A percentile compares a stretch with the other conserved stretches of the same genome.
Evolutionary conservation across 257 asterid species (phyloP).

Genomic region (Solanum bukasovii): DNA sequence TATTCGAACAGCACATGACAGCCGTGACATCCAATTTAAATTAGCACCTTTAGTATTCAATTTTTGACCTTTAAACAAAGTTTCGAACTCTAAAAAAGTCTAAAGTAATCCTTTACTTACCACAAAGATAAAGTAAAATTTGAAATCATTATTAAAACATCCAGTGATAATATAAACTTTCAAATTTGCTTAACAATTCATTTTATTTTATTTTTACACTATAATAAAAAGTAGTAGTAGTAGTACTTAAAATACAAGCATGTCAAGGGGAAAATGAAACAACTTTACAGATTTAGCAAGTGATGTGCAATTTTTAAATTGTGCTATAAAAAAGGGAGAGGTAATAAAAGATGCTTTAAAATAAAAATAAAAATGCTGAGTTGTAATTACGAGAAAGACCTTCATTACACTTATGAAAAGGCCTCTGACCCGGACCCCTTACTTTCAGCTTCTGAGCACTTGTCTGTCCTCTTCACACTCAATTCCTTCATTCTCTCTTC

Average conservation of each 20-base stretch:
- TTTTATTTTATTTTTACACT: not conserved
- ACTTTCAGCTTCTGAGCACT: slow-evolving; percentile 35
- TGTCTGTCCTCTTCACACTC: slow-evolving; percentile 27
- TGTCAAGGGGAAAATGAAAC: not conserved
- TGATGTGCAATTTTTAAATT: not conserved
- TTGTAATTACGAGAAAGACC: slow-evolving; percentile 12
- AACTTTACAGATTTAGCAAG: slow-evolving; percentile 7
- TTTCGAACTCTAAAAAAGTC: not conserved
- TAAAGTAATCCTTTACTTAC: not conserved
- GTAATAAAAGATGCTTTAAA: not conserved
- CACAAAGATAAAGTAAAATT: not conserved
- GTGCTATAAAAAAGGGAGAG: not conserved
- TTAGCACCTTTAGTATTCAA: not conserved
- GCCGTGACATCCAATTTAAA: not conserved
- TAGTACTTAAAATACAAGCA: not conserved
- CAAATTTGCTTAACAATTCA: not conserved
- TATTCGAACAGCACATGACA: slow-evolving; percentile 6
- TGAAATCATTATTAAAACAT: not conserved
- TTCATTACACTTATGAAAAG: slow-evolving; percentile 50
- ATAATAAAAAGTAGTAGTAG: not conserved
- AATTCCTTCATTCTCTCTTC: slow-evolving; percentile 10
- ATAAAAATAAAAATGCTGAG: not conserved
- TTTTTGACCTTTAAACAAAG: not conserved
- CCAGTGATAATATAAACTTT: not conserved
- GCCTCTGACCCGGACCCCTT: slow-evolving; percentile 28